Conservation (phyloP, 208 protist genomes). For the Wallacemonas sp. region DNA sequence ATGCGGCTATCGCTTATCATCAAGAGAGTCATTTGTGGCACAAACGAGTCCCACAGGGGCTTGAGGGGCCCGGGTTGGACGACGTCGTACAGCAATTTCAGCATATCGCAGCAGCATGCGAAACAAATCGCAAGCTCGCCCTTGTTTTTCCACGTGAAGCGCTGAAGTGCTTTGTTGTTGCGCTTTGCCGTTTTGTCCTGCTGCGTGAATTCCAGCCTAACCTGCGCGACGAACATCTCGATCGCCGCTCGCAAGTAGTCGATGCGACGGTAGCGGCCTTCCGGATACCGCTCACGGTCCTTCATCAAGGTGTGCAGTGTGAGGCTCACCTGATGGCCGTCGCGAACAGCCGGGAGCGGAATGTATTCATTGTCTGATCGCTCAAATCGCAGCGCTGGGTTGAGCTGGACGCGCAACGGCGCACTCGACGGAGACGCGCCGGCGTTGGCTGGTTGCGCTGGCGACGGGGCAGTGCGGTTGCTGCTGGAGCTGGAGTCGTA, state of each 20-base stretch:
- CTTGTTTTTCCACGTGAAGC: constrained; percentile 85
- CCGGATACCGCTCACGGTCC: constrained; percentile 62
- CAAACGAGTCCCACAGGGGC: constrained; percentile 63
- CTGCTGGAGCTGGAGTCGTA: constrained; percentile 26
- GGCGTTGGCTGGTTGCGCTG: constrained; percentile 3
- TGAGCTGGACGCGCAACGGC: constrained; percentile 38
- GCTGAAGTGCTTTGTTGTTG: constrained; percentile 28
- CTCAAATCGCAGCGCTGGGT: constrained; percentile 68
- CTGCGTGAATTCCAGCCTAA: constrained; percentile 60
- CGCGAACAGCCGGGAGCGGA: constrained; percentile 34
- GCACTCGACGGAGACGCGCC: constrained; percentile 3
- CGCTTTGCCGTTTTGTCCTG: constrained; percentile 47
- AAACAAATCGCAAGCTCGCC: constrained; percentile 84
- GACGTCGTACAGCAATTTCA: constrained; percentile 77
- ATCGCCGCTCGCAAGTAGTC: constrained; percentile 80
- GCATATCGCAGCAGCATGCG: constrained; percentile 83
- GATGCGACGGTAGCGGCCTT: constrained; percentile 64
- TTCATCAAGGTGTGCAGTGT: constrained; percentile 40
- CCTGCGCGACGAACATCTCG: constrained; percentile 77
- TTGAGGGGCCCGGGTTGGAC: constrained; percentile 52
- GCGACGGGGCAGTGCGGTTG: constrained; percentile 2
- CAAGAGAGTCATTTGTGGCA: constrained; percentile 58
- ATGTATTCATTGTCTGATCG: constrained; percentile 76
- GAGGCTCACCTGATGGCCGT: constrained; percentile 24
- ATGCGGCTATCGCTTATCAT: constrained; percentile 70